These are phyloP conservation scores for Nemania sp. DNA, from an alignment of 2,329 filamentous ascomycete species.

Conservation along the genomic window DNA sequence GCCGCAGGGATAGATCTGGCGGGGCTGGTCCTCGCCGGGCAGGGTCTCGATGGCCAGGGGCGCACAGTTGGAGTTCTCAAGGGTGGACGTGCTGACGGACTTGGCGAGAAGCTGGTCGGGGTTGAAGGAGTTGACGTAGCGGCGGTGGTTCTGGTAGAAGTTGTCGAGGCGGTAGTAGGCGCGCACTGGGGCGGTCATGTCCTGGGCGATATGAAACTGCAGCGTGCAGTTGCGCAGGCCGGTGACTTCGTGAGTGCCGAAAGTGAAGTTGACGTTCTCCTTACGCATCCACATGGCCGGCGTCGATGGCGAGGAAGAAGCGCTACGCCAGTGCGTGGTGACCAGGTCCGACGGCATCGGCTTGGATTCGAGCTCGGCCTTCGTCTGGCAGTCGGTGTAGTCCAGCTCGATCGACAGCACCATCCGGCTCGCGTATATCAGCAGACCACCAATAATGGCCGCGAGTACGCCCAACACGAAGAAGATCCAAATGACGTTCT, in stretches of 20 bases:
- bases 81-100: conserved; percentile 59
- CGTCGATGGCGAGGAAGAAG: no score
- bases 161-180: conserved; percentile 96
- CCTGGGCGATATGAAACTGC: conserved; percentile 76
- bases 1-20: conserved; percentile 87
- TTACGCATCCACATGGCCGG: conserved; percentile 42
- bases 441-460: conserved; percentile 84
- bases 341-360: conserved; percentile 62
- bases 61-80: conserved; percentile 72
- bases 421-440: conserved; percentile 82
- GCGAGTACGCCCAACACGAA: conserved; percentile 82
- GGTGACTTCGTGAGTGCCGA: conserved; percentile 27
- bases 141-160: conserved; percentile 98
- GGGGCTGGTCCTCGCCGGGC: conserved; percentile 34
- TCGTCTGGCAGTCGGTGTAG: conserved; percentile 74
- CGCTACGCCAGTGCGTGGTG: conserved; percentile 69
- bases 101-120: conserved; percentile 78
- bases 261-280: conserved; percentile 43
- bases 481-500: conserved; percentile 69
- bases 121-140: conserved; percentile 91
- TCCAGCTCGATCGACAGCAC: conserved; percentile 88
- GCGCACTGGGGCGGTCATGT: conserved; percentile 78
- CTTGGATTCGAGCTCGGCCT: conserved; percentile 51
- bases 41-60: conserved; percentile 64
- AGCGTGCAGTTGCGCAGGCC: conserved; percentile 65